These are phyloP conservation scores for Leptomonas pyrrhocoris DNA, from an alignment of 208 protist species.

Conservation along the genomic window DNA sequence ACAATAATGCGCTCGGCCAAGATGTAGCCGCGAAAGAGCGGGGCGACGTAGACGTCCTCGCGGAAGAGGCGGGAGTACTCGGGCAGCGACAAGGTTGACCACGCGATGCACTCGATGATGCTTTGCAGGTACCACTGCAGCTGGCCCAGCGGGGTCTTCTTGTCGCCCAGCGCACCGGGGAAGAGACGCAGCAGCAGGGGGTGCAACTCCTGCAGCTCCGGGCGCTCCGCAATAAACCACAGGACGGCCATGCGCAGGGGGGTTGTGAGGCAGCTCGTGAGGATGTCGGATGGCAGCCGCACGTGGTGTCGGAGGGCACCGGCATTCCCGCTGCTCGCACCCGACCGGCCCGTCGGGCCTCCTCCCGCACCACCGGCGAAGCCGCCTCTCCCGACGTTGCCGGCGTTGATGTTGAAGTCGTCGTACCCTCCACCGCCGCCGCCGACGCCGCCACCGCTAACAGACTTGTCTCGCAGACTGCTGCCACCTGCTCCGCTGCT, in stretches of 20 bases:
- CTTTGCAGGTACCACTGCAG: slow-evolving; percentile 99
- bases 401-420: slow-evolving; percentile 11
- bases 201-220: slow-evolving; percentile 62
- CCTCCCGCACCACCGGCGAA: slow-evolving; percentile 1
- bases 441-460: not conserved
- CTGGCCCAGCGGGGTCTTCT: slow-evolving; percentile 96
- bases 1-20: slow-evolving; percentile 97
- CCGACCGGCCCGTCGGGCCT: not conserved
- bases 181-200: slow-evolving; percentile 78
- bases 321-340: slow-evolving; percentile 7
- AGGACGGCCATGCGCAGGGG: slow-evolving; percentile 96
- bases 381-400: not conserved
- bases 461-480: slow-evolving; percentile 7
- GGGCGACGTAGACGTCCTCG: slow-evolving; percentile 97
- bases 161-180: slow-evolving; percentile 78
- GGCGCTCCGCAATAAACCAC: slow-evolving; percentile 89
- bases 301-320: slow-evolving; percentile 51
- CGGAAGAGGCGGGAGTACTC: slow-evolving; percentile 87
- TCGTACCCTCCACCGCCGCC: slow-evolving; percentile 12
- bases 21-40: slow-evolving; percentile 97
- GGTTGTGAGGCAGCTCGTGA: slow-evolving; percentile 99
- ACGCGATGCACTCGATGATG: slow-evolving; percentile 99
- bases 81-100: slow-evolving; percentile 90
- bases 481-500: not conserved
- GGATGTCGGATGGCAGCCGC: slow-evolving; percentile 93